Conservation (phyloP, 179 eudicot genomes). For the Gypsophila paniculata region DNA sequence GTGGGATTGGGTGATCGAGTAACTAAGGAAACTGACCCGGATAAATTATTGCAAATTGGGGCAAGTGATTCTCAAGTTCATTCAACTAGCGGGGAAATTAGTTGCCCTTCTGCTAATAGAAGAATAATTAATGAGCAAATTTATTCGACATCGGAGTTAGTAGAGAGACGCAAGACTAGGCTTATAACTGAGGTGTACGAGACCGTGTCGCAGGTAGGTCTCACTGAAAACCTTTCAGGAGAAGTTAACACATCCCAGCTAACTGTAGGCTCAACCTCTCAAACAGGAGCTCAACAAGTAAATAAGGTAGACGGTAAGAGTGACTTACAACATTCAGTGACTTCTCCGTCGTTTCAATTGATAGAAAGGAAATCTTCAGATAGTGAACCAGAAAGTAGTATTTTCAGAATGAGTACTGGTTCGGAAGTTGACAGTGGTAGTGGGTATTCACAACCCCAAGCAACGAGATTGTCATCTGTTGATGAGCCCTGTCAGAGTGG, state of each 20-base stretch:
- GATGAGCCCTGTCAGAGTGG: slow-evolving; percentile 19
- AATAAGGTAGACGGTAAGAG: slow-evolving; percentile 26
- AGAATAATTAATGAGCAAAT: slow-evolving; percentile 31
- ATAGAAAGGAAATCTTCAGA: slow-evolving; percentile 21
- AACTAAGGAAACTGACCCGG: slow-evolving; percentile 28
- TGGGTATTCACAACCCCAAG: slow-evolving; percentile 15
- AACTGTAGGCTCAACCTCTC: slow-evolving; percentile 29
- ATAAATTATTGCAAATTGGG: slow-evolving; percentile 26
- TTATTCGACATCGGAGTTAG: slow-evolving; percentile 26
- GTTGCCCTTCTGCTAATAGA: slow-evolving; percentile 23
- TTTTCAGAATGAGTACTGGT: slow-evolving; percentile 23
- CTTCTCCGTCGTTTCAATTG: slow-evolving; percentile 32
- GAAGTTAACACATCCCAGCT: slow-evolving; percentile 29
- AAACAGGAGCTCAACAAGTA: slow-evolving; percentile 27
- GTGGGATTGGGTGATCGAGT: slow-evolving; percentile 25
- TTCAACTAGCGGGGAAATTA: slow-evolving; percentile 30
- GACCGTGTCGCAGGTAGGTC: slow-evolving; percentile 22
- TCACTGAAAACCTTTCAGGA: slow-evolving; percentile 26
- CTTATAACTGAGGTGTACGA: slow-evolving; percentile 25
- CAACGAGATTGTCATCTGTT: slow-evolving; percentile 16
- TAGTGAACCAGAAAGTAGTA: slow-evolving; percentile 22
- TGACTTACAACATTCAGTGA: slow-evolving; percentile 24
- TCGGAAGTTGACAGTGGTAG: slow-evolving; percentile 25
- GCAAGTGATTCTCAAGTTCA: slow-evolving; percentile 26
- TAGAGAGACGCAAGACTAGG: slow-evolving; percentile 24